A percentile compares a stretch with the other conserved stretches of the same genome.
Evolutionary conservation across 2,329 filamentous ascomycete genomes (phyloP).

Genomic region (Mycosphaerella sp.): DNA sequence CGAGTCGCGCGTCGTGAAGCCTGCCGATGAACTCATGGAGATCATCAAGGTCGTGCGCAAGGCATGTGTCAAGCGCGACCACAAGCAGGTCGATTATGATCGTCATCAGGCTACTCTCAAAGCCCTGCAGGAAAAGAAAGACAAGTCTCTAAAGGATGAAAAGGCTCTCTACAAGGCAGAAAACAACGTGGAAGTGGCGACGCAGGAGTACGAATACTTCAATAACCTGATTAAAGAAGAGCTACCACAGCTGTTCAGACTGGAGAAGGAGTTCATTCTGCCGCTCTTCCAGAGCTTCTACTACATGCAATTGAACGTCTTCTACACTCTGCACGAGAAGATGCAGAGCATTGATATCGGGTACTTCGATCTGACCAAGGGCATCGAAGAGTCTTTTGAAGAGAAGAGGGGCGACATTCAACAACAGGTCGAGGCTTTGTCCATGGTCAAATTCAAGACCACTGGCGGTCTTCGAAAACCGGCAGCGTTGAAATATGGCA

Average conservation of each 20-base stretch:
- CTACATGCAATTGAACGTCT: slow-evolving; percentile 99
- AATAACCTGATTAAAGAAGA: slow-evolving; percentile 97
- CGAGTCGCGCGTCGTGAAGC: slow-evolving; percentile 80
- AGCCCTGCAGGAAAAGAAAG: slow-evolving; percentile 96
- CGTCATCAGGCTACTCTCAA: slow-evolving; percentile 76
- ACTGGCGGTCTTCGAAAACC: slow-evolving; percentile 60
- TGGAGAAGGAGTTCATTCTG: slow-evolving; percentile 92
- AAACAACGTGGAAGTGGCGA: slow-evolving; percentile 81
- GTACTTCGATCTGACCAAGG: slow-evolving; percentile 88
- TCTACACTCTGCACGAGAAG: slow-evolving; percentile 95
- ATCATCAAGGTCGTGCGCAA: slow-evolving; percentile 96
- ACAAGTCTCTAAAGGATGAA: slow-evolving; percentile 92
- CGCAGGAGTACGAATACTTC: slow-evolving; percentile 96
- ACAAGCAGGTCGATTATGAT: slow-evolving; percentile 97
- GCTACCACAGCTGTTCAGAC: slow-evolving; percentile 78
- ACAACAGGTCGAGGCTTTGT: slow-evolving; percentile 73
- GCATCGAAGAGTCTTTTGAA: slow-evolving; percentile 86
- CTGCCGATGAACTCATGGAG: slow-evolving; percentile 86
- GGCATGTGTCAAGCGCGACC: slow-evolving; percentile 78
- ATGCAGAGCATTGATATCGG: slow-evolving; percentile 98
- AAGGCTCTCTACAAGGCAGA: slow-evolving; percentile 96
- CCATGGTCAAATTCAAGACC: slow-evolving; percentile 87
- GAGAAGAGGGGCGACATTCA: slow-evolving; percentile 84
- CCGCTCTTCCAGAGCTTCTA: slow-evolving; percentile 99
- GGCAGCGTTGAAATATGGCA: slow-evolving; percentile 45